Evolutionary conservation across 306 rosid genomes (phyloP), one percentile per base, ranked within the genome.

Genomic region (Citrullus amarus): DNA sequence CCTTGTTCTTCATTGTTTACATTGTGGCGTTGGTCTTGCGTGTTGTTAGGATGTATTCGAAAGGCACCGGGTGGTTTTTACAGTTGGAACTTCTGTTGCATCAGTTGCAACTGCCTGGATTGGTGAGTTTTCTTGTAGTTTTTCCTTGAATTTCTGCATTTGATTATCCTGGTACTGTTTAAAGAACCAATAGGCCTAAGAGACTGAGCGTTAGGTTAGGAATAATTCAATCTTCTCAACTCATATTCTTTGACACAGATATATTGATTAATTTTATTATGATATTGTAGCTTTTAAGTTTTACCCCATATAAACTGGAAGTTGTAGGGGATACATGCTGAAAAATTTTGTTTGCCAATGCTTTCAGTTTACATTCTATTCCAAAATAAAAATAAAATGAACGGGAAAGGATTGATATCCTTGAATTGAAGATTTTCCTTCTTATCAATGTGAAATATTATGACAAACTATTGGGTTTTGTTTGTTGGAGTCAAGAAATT

Each of bases 51-150:
- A 92, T 83, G 83, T 86, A 46, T 92, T 95, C 78, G 99, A 95
- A 78, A 84, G 87, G 82, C 97, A 95, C 63, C 89, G 86, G 72
- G 92, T 92, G 61, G 91, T 92, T n/a, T 92, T 92, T 75, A 90
- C 99, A 0, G 79, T 91, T 15, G 99, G 97, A 36, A 95, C 99
- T 80, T 92, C 97, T 60, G 11, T 95, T 14, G 97, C 96, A 15
- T 95, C 99, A 69, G 91, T 95, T 53, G 92, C 92, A 34, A 95
- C 97, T 11, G 97, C 99, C 50, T 86, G 89, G 85, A 9, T 86
- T 62, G 99, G 99, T 95, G 59, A 76, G 86, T 88, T 79, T 28
- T 6, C 78, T 73, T 55, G 15, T 11, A 16, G 15, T 3, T 54
- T 46, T 4, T 38, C 8, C 17, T 75, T 51, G 48, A 20, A 32